A percentile compares a stretch with the other conserved stretches of the same genome.
These are phyloP conservation scores for Handroanthus guayacan DNA, from an alignment of 257 asterid species.

Conservation along the genomic window DNA sequence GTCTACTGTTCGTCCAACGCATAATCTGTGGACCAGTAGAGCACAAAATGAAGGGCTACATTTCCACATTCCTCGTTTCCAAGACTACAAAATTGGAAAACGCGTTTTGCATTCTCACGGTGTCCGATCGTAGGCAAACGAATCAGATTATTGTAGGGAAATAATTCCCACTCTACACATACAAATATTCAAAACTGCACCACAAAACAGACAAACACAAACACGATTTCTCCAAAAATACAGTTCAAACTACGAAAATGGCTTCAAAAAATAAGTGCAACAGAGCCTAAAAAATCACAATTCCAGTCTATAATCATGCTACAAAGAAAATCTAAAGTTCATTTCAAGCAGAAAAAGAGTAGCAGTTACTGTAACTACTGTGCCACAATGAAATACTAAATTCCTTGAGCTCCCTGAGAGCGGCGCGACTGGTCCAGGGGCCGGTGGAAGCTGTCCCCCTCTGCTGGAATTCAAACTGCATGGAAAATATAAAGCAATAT, in stretches of 20 bases:
- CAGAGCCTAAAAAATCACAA: conserved; percentile 24
- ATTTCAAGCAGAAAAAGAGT: conserved; percentile 41
- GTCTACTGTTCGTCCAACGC: no score
- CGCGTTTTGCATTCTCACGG: background rate
- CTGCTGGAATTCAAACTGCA: conserved; percentile 60
- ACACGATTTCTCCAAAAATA: conserved; percentile 9
- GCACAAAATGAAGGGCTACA: no score
- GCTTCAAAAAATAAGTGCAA: conserved; percentile 6
- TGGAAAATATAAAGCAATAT: background rate
- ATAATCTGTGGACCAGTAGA: no score
- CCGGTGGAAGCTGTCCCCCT: conserved; percentile 52
- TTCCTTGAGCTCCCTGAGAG: conserved; percentile 45
- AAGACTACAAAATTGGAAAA: no score
- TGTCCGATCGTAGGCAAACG: no score
- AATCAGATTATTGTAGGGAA: background rate
- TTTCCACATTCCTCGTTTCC: no score
- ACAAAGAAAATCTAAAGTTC: conserved; percentile 40
- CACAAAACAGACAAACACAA: conserved; percentile 8
- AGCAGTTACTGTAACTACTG: conserved; percentile 42
- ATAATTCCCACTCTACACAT: conserved; percentile 7
- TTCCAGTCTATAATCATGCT: conserved; percentile 24
- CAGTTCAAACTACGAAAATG: conserved; percentile 5
- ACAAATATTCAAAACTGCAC: conserved; percentile 6
- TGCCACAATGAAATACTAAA: conserved; percentile 27
- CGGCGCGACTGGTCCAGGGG: conserved; percentile 64